phyloP scores from a whole-genome alignment of 768 basidiomycete genomes.

The Mycena albidolilacea region DNA sequence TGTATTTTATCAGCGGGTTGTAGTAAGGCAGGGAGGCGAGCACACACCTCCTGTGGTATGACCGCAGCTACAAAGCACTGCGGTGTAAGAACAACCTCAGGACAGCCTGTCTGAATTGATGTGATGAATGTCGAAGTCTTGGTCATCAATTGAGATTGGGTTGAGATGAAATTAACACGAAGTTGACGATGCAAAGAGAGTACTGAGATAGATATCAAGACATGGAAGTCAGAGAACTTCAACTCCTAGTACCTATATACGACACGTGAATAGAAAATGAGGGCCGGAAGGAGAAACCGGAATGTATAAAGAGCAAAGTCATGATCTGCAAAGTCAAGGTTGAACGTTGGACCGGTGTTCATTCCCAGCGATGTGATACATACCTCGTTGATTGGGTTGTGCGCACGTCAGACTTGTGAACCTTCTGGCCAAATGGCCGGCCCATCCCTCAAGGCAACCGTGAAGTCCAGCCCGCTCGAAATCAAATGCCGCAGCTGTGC shows the following conservation, averaged over 20 bases:
- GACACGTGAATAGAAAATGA: constrained; percentile 1
- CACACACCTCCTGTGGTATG: constrained; percentile 76
- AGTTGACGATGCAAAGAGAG: no score
- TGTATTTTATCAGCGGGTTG: background rate
- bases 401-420: background rate
- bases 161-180: no score
- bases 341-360: constrained; percentile 1
- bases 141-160: no score
- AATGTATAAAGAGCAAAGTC: constrained; percentile 2
- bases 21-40: no score
- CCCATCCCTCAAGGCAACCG: constrained; percentile 3
- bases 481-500: background rate
- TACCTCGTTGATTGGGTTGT: background rate
- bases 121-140: no score
- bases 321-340: background rate
- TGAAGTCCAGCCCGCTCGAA: constrained; percentile 1
- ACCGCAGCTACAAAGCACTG: constrained; percentile 53
- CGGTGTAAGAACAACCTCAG: no score
- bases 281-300: background rate
- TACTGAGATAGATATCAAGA: no score
- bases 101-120: no score
- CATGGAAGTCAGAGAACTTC: no score
- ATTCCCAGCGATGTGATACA: constrained; percentile 4
- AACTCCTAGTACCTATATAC: constrained; percentile 3
- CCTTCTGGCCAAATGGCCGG: constrained; percentile 6